A percentile compares a stretch with the other conserved stretches of the same genome.
Conservation (phyloP, 331 rosid genomes). For the Quercus lobata region DNA sequence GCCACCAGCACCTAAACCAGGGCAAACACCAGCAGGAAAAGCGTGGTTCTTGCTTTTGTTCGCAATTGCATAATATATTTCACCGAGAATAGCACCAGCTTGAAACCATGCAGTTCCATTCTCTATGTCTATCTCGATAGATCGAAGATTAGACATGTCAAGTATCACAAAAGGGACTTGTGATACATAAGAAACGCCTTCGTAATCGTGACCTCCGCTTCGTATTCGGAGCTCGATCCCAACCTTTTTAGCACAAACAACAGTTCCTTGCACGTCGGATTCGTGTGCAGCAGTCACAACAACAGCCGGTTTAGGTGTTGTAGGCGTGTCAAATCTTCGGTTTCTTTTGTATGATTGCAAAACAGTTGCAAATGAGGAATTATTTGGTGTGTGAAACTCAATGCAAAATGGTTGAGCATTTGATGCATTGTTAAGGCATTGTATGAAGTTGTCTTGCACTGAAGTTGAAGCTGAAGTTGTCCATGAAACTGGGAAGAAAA, state of each 20-base stretch:
- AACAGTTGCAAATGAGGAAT: conserved; percentile 1
- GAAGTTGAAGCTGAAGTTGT: no score
- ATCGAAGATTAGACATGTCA: conserved; percentile 2
- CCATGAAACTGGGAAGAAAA: no score
- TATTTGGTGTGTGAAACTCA: not conserved
- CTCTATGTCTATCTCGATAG: not conserved
- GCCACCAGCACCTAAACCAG: not conserved
- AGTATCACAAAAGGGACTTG: conserved; percentile 10
- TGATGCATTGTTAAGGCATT: no score
- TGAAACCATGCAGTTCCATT: not conserved
- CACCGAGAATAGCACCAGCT: not conserved
- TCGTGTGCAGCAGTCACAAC: conserved; percentile 6
- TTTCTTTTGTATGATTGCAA: conserved; percentile 8
- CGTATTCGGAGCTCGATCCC: conserved; percentile 13
- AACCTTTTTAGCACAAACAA: conserved; percentile 1
- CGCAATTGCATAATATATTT: not conserved
- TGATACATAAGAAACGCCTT: conserved; percentile 19
- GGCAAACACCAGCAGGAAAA: not conserved
- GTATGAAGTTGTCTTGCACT: no score
- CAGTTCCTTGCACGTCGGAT: conserved; percentile 17
- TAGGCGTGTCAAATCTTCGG: not conserved
- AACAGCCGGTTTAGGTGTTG: conserved; percentile 9
- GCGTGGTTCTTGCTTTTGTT: not conserved
- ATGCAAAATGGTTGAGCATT: not conserved
- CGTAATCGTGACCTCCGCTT: conserved; percentile 32